Base-by-base conservation (phyloP, 495 filamentous ascomycete genomes). In the Lophiotrema nucula region DNA sequence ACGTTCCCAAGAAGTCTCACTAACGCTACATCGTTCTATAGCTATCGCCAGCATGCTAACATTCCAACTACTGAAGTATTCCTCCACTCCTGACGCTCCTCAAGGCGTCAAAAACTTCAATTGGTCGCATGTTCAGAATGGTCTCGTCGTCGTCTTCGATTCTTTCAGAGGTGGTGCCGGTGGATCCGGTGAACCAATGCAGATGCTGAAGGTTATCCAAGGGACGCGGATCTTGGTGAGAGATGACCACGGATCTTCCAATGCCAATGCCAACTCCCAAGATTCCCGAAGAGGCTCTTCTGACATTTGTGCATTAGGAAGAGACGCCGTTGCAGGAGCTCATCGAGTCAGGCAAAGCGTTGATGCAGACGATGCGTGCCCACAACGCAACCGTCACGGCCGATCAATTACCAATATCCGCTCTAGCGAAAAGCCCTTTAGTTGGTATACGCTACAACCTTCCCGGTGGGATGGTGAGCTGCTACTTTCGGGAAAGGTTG, bases 171-270 rank as follows among this genome's bases (percentile, higher is more conserved):
- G 44, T 23, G 63, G 47, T 51, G 64, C 37, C 35, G 31, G 26
- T 47, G 4, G 13, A 12, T 15, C 18, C 21, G 23, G 51, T 4
- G 19, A 46, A 1, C 23, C 39, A 25, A 35, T 59, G 31, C 62
- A 61, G 10, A 49, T 65, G 3, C 50, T 80, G 56, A 75, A 74
- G 38, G 60, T 80, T 27, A 48, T 67, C 19, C 74, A 70, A 60
- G 71, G 71, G 21, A 56, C 63, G 2, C 67, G 73, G 49, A 56
- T 71, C 38, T 55, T 79, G 65, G 77, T 78, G 70, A 44, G 65
- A 46, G n/a, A 8, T 12, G 11, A 26, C 18, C n/a, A n/a, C n/a
- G n/a, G n/a, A 19, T 21, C 31, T 39, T 11, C 4, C 15, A 38
- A 16, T 8, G 38, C n/a, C 42, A 27, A 15, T 52, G 15, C 16